Evolutionary conservation across 805 yeast genomes (phyloP).

Genomic region (Phaffomyces opuntiae): DNA sequence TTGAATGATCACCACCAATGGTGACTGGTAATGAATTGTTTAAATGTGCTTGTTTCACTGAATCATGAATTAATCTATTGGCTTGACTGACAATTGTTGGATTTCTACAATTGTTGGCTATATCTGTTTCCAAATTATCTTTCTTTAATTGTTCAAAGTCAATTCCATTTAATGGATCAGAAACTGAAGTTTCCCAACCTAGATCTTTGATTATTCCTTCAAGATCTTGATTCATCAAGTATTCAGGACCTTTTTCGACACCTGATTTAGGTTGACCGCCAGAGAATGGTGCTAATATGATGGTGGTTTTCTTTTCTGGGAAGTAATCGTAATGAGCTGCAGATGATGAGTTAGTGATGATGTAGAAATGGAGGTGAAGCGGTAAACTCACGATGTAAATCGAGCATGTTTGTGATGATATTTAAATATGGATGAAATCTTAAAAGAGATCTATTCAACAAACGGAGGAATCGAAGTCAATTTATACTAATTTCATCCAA

Average conservation of each 20-base stretch:
- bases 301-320: conserved; percentile 48
- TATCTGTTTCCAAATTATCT: conserved; percentile 36
- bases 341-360: neutral
- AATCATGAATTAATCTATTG: conserved; percentile 52
- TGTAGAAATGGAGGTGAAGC: no score
- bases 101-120: conserved; percentile 54
- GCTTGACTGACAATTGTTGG: conserved; percentile 74
- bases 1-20: conserved; percentile 94
- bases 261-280: conserved; percentile 96
- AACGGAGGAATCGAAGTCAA: neutral
- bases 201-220: conserved; percentile 51
- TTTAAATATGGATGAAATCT: no score
- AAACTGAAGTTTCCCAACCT: conserved; percentile 61
- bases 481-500: neutral
- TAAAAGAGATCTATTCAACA: no score
- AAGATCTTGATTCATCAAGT: conserved; percentile 67
- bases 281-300: conserved; percentile 85
- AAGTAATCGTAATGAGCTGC: conserved; percentile 43
- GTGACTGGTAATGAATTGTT: conserved; percentile 64
- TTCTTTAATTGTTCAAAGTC: conserved; percentile 37
- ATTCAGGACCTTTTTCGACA: conserved; percentile 90
- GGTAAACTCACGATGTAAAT: neutral
- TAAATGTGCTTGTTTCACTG: conserved; percentile 46
- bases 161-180: conserved; percentile 46
- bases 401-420: no score